Evolutionary conservation across 768 basidiomycete species (phyloP).

Genomic region (Asterophora parasitica): DNA sequence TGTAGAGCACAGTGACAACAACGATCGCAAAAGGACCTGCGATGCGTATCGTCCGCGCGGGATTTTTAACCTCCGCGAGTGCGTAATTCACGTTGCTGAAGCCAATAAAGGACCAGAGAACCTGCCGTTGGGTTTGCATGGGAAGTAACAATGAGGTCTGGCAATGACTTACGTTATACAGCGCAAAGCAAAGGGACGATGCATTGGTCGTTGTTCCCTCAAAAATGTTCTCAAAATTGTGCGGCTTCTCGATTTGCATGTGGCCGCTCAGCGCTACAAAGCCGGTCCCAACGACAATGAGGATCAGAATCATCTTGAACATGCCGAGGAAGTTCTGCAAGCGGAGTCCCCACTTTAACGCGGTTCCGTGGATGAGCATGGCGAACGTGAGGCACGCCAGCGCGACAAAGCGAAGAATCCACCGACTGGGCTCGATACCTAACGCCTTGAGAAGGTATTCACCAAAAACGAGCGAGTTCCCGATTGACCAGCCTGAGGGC

Average conservation of each 20-base stretch:
- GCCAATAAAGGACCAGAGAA: conserved; percentile 49
- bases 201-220: conserved; percentile 34
- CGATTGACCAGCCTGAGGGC: conserved; percentile 20
- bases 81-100: conserved; percentile 69
- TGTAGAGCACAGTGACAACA: conserved; percentile 51
- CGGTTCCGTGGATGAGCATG: conserved; percentile 34
- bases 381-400: conserved; percentile 28
- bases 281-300: conserved; percentile 42
- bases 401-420: conserved; percentile 23
- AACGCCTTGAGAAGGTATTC: conserved; percentile 36
- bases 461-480: conserved; percentile 49
- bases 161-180: conserved; percentile 31
- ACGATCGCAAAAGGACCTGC: conserved; percentile 60
- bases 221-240: conserved; percentile 25
- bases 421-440: conserved; percentile 13
- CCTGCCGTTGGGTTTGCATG: conserved; percentile 24
- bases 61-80: conserved; percentile 58
- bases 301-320: conserved; percentile 40
- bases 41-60: conserved; percentile 55
- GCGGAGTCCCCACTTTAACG: conserved; percentile 46
- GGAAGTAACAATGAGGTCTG: background rate
- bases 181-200: conserved; percentile 40
- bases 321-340: conserved; percentile 56
- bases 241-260: conserved; percentile 21
- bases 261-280: conserved; percentile 34